Conservation (phyloP, 2,329 filamentous ascomycete species). For the Cryphonectria parasitica region DNA sequence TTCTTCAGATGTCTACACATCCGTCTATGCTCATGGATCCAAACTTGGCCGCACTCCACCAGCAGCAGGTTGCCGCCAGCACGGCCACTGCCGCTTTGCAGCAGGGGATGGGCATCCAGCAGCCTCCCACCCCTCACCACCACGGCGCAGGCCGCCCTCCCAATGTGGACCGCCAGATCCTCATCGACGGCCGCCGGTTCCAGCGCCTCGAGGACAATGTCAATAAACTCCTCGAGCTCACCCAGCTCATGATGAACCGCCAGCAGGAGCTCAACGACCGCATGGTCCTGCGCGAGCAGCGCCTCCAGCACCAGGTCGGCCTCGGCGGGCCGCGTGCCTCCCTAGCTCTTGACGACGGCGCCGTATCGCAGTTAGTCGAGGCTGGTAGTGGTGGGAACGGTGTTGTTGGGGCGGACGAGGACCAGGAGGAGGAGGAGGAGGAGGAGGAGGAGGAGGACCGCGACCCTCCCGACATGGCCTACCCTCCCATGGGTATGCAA, state of each 20-base stretch:
- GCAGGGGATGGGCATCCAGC: slow-evolving; percentile 19
- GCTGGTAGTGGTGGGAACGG: not conserved
- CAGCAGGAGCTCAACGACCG: slow-evolving; percentile 31
- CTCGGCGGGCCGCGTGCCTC: slow-evolving; percentile 27
- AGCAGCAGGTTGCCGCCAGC: slow-evolving; percentile 27
- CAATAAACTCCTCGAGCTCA: slow-evolving; percentile 29
- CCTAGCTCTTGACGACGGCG: slow-evolving; percentile 25
- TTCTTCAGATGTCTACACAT: not conserved
- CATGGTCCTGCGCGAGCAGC: slow-evolving; percentile 26
- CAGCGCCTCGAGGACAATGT: slow-evolving; percentile 30
- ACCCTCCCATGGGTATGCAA: slow-evolving; percentile 30
- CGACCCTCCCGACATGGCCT: slow-evolving; percentile 30
- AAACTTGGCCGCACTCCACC: slow-evolving; percentile 22
- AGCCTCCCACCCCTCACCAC: slow-evolving; percentile 13
- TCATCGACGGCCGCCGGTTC: slow-evolving; percentile 29
- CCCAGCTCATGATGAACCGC: slow-evolving; percentile 32
- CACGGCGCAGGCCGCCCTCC: slow-evolving; percentile 23
- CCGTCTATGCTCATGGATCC: slow-evolving; percentile 22
- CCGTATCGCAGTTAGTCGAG: slow-evolving; percentile 19
- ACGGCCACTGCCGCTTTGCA: slow-evolving; percentile 25
- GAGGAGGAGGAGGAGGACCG: slow-evolving; percentile 29
- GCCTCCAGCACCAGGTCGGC: slow-evolving; percentile 26
- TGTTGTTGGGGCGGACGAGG: not conserved
- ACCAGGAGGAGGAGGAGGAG: slow-evolving; percentile 17
- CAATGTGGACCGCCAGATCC: slow-evolving; percentile 25